Conservation (phyloP, 2,329 filamentous ascomycete genomes). For the Lizonia empirigonia region DNA sequence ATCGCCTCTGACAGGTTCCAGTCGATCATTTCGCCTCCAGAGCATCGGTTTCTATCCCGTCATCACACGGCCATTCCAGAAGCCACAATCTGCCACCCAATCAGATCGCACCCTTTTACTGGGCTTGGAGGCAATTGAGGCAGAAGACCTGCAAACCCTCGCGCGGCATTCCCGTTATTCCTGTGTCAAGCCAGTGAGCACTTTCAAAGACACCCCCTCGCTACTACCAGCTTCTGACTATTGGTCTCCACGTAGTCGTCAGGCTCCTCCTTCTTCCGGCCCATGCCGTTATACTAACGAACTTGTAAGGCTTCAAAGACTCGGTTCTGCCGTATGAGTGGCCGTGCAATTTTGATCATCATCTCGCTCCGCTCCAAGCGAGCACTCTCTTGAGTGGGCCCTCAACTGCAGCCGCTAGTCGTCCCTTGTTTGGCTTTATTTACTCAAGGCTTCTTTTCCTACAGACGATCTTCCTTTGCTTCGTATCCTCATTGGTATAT, state of each 20-base stretch:
- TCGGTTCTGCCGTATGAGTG: conserved; percentile 41
- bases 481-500: conserved; percentile 43
- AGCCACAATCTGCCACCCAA: conserved; percentile 42
- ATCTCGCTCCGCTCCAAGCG: conserved; percentile 48
- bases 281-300: conserved; percentile 38
- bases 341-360: conserved; percentile 44
- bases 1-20: conserved; percentile 12
- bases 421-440: conserved; percentile 37
- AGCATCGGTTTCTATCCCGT: conserved; percentile 38
- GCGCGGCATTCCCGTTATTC: conserved; percentile 40
- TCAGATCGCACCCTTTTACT: conserved; percentile 26
- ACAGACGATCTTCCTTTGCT: conserved; percentile 37
- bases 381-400: conserved; percentile 38
- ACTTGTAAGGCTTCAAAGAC: conserved; percentile 39
- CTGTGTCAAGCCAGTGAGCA: conserved; percentile 31
- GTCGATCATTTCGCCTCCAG: conserved; percentile 47
- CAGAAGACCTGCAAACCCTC: conserved; percentile 38
- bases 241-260: conserved; percentile 34
- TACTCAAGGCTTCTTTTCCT: conserved; percentile 46
- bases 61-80: conserved; percentile 38
- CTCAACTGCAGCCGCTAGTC: conserved; percentile 41
- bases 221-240: conserved; percentile 30
- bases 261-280: conserved; percentile 22
- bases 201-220: conserved; percentile 26
- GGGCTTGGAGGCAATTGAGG: conserved; percentile 42